phyloP scores from a whole-genome alignment of 495 filamentous ascomycete species.

The Entonaema liquescens region DNA sequence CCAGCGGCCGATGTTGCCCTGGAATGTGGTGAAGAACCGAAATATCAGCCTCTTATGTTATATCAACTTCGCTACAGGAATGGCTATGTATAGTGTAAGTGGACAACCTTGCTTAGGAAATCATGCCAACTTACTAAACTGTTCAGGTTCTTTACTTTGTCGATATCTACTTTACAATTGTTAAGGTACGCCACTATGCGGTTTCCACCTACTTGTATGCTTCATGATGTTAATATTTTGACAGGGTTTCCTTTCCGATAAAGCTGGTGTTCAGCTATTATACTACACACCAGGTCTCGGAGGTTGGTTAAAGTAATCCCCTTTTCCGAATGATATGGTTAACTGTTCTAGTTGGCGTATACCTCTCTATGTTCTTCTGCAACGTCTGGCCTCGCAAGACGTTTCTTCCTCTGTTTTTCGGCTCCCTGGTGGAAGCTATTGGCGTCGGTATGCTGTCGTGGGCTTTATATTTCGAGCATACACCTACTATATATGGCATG shows the following conservation, averaged over 20 bases:
- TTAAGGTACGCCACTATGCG: constrained; percentile 38
- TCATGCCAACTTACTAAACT: constrained; percentile 39
- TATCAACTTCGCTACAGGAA: constrained; percentile 62
- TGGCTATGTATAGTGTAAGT: constrained; percentile 54
- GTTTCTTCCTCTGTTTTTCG: constrained; percentile 59
- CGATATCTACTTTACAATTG: constrained; percentile 66
- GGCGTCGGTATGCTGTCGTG: constrained; percentile 59
- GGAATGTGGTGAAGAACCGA: constrained; percentile 56
- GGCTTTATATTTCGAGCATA: constrained; percentile 53
- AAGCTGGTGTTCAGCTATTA: constrained; percentile 61
- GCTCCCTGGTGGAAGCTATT: constrained; percentile 56
- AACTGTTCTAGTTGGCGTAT: constrained; percentile 56
- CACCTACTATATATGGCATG: constrained; percentile 63
- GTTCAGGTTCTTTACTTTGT: constrained; percentile 67
- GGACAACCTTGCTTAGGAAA: constrained; percentile 24
- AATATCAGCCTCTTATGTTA: constrained; percentile 63
- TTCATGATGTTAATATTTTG: constrained; percentile 6
- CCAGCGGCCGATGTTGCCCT: constrained; percentile 66
- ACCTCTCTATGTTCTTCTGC: constrained; percentile 61
- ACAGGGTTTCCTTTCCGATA: constrained; percentile 52
- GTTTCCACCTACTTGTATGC: not conserved
- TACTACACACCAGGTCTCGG: constrained; percentile 57
- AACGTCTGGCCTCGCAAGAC: constrained; percentile 67
- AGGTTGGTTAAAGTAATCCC: constrained; percentile 40
- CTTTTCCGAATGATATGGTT: not conserved